Conservation (phyloP, 371 early-diverging fungal species). For the Actinomortierella ambigua region DNA sequence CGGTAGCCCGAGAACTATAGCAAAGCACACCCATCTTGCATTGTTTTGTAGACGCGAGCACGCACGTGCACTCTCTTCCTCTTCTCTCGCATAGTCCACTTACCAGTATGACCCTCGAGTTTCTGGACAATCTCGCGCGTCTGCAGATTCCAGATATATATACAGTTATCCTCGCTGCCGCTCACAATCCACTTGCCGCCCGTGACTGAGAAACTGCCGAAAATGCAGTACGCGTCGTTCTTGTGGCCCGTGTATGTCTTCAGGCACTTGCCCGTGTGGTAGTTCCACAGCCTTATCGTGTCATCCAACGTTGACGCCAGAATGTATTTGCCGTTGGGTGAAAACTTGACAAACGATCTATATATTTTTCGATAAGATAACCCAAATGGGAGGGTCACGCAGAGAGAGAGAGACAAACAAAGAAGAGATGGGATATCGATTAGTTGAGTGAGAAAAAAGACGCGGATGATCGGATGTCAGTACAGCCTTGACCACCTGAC, state of each 20-base stretch:
- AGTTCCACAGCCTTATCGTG: slow-evolving; percentile 94
- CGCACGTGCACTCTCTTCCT: too few species aligned
- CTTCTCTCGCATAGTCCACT: slow-evolving; percentile 3
- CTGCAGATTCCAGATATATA: slow-evolving; percentile 97
- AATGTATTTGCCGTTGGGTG: slow-evolving; percentile 98
- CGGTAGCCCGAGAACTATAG: background rate
- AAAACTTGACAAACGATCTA: slow-evolving; percentile 96
- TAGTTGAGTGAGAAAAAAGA: background rate
- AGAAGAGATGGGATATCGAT: background rate
- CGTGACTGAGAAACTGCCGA: slow-evolving; percentile 92
- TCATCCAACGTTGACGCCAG: slow-evolving; percentile 93
- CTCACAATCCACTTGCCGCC: slow-evolving; percentile 96
- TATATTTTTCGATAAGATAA: too few species aligned
- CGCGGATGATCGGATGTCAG: too few species aligned
- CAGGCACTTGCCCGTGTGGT: slow-evolving; percentile 89
- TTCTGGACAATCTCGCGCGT: slow-evolving; percentile 92
- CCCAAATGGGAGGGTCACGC: background rate
- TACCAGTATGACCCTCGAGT: slow-evolving; percentile 91
- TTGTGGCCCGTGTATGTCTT: slow-evolving; percentile 93
- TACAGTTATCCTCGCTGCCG: slow-evolving; percentile 90
- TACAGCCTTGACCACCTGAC: too few species aligned
- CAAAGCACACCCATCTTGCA: background rate
- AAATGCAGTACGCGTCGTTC: slow-evolving; percentile 92
- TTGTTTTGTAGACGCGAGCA: too few species aligned
- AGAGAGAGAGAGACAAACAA: background rate